phyloP scores from a whole-genome alignment of 768 basidiomycete species.

The Pleurotus ostreatus region DNA sequence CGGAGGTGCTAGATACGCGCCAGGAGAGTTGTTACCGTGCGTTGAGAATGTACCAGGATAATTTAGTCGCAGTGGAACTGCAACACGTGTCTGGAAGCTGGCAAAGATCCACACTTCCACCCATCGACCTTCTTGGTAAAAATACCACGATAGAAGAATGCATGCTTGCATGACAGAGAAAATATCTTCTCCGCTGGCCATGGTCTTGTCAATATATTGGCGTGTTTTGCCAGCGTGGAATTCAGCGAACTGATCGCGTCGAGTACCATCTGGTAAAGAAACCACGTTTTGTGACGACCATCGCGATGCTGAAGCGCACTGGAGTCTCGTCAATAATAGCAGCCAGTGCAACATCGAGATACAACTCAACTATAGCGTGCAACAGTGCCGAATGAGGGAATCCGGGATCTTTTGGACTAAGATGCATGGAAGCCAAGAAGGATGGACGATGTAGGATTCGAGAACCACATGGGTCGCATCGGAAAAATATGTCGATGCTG shows the following conservation, averaged over 20 bases:
- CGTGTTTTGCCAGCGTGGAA: constrained; percentile 86
- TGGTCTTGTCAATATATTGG: constrained; percentile 82
- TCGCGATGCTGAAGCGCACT: constrained; percentile 83
- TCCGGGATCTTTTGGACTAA: constrained; percentile 74
- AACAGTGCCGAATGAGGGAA: constrained; percentile 90
- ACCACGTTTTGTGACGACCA: constrained; percentile 73
- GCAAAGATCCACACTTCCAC: constrained; percentile 92
- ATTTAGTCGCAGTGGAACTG: constrained; percentile 77
- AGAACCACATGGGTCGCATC: constrained; percentile 82
- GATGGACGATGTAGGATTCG: constrained; percentile 79
- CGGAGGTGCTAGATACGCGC: constrained; percentile 78
- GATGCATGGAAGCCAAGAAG: constrained; percentile 73
- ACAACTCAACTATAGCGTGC: constrained; percentile 75
- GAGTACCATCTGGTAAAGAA: constrained; percentile 67
- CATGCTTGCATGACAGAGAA: constrained; percentile 87
- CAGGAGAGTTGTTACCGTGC: constrained; percentile 63
- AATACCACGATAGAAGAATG: constrained; percentile 84
- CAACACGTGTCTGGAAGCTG: constrained; percentile 78
- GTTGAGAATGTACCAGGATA: constrained; percentile 81
- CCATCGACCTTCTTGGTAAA: constrained; percentile 87
- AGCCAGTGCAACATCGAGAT: constrained; percentile 4
- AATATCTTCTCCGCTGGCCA: constrained; percentile 86
- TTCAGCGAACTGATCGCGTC: constrained; percentile 83
- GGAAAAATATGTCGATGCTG: constrained; percentile 86
- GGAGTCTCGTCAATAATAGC: constrained; percentile 13